Conservation (phyloP, 768 basidiomycete genomes). For the Calocera viscosa region DNA sequence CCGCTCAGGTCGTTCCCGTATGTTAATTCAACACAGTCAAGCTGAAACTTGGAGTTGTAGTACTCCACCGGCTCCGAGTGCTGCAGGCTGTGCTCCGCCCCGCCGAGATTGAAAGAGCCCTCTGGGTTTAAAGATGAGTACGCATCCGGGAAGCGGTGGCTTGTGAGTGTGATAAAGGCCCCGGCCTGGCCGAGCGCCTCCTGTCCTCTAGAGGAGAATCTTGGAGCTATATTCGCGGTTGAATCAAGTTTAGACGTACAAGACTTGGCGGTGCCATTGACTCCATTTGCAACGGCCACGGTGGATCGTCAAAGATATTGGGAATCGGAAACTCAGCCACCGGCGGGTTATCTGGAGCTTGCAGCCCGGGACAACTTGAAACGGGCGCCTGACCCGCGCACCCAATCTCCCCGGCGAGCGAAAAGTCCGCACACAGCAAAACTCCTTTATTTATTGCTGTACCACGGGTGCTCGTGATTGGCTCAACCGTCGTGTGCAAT, state of each 20-base stretch:
- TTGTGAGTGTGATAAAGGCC: not conserved
- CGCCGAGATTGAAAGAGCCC: not conserved
- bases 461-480: too few species aligned
- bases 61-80: not conserved
- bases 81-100: not conserved
- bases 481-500: too few species aligned
- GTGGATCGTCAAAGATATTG: too few species aligned
- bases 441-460: too few species aligned
- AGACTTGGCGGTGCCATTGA: not conserved
- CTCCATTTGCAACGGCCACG: too few species aligned
- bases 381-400: too few species aligned
- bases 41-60: not conserved
- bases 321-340: too few species aligned
- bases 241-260: not conserved
- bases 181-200: not conserved
- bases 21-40: not conserved
- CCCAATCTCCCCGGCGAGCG: too few species aligned
- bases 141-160: not conserved
- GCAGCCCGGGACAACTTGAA: too few species aligned
- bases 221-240: not conserved
- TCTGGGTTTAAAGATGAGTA: not conserved
- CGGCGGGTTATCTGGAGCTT: too few species aligned
- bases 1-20: constrained; percentile 8
- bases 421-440: too few species aligned
- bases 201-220: not conserved